Evolutionary conservation across 2,329 filamentous ascomycete species (phyloP).

Genomic region (Massarina eburnea): DNA sequence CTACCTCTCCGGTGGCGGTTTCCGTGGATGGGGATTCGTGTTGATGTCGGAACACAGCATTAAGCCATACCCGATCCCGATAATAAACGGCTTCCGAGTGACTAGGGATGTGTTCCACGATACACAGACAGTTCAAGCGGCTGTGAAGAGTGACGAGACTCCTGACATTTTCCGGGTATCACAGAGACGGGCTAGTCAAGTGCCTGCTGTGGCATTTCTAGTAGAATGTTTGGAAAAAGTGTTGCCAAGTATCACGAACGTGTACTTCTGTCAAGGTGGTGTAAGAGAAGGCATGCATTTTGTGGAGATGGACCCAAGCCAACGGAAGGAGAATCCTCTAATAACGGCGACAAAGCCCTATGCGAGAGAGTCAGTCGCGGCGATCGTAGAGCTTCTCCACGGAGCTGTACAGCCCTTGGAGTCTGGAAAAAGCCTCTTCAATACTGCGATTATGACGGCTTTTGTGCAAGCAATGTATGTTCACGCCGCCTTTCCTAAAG

Average conservation of each 20-base stretch:
- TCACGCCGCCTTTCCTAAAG: constrained; percentile 47
- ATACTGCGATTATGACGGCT: constrained; percentile 53
- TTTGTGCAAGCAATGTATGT: constrained; percentile 62
- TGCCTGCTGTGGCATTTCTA: constrained; percentile 79
- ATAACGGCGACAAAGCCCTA: constrained; percentile 60
- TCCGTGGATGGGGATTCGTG: constrained; percentile 87
- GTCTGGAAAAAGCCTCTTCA: constrained; percentile 44
- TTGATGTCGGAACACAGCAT: constrained; percentile 76
- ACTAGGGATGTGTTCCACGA: constrained; percentile 62
- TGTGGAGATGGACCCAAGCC: constrained; percentile 61
- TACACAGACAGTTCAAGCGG: constrained; percentile 49
- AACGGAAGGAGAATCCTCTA: constrained; percentile 69
- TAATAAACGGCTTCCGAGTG: constrained; percentile 77
- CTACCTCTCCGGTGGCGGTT: constrained; percentile 87
- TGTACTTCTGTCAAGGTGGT: constrained; percentile 84
- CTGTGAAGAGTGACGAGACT: constrained; percentile 42
- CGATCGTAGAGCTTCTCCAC: constrained; percentile 54
- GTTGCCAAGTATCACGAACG: constrained; percentile 67
- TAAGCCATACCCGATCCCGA: constrained; percentile 78
- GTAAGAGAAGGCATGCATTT: constrained; percentile 83
- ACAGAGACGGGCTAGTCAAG: constrained; percentile 74
- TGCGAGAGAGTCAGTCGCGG: constrained; percentile 50
- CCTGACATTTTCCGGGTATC: constrained; percentile 70
- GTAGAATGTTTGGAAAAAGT: constrained; percentile 72
- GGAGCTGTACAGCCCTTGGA: constrained; percentile 44